Conservation (phyloP, 75 land plant species). For the Selaginella tamariscina region DNA sequence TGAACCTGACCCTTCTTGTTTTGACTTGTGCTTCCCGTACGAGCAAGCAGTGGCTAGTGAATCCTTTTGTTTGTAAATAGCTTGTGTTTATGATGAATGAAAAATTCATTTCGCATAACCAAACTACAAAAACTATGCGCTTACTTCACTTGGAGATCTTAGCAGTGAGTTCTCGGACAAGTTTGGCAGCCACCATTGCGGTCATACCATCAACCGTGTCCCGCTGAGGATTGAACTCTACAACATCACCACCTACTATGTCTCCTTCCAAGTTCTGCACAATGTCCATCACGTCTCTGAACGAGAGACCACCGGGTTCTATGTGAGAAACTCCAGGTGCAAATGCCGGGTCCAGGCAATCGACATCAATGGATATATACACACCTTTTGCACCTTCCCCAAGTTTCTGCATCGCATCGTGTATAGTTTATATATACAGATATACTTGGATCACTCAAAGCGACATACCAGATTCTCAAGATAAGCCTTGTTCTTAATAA, state of each 20-base stretch:
- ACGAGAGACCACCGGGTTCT: constrained; percentile 92
- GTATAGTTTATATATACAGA: too few species aligned
- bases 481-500: constrained; percentile 55
- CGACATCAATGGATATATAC: constrained; percentile 80
- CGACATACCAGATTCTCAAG: constrained; percentile 66
- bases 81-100: too few species aligned
- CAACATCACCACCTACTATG: constrained; percentile 89
- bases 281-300: constrained; percentile 88
- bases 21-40: too few species aligned
- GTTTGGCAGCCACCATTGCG: constrained; percentile 96
- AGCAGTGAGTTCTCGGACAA: constrained; percentile 83
- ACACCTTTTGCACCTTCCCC: constrained; percentile 91
- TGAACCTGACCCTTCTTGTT: too few species aligned
- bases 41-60: too few species aligned
- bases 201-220: constrained; percentile 99
- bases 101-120: too few species aligned
- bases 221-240: constrained; percentile 93
- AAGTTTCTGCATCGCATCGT: constrained; percentile 87
- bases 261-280: constrained; percentile 71
- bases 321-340: constrained; percentile 98
- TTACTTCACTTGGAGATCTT: constrained; percentile 74
- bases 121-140: too few species aligned
- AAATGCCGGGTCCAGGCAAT: constrained; percentile 96
- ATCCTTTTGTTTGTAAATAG: too few species aligned
- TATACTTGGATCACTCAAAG: too few species aligned